Conservation (phyloP, 176 grass and related monocot genomes). For the Hyparrhenia diplandra region DNA sequence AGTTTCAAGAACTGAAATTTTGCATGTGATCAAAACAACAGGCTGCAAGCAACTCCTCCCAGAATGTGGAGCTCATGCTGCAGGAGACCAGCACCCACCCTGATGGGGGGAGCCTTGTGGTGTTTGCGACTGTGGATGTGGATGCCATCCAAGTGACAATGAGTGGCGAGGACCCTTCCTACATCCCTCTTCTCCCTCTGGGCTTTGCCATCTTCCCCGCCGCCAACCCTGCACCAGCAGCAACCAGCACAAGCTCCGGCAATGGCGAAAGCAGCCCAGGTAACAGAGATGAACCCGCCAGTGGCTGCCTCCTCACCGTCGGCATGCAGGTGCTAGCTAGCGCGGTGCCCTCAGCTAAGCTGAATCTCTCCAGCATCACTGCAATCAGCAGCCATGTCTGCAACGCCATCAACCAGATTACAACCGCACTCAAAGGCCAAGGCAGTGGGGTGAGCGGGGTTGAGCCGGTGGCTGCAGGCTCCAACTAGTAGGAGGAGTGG, state of each 20-base stretch:
- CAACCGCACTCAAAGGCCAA: conserved; percentile 51
- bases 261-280: conserved; percentile 1
- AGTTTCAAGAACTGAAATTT: not conserved
- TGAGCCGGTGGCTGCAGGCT: conserved; percentile 17
- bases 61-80: conserved; percentile 95
- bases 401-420: conserved; percentile 84
- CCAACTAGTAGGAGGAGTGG: conserved; percentile 38
- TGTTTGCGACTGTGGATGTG: conserved; percentile 78
- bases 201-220: conserved; percentile 86
- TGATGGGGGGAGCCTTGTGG: conserved; percentile 67
- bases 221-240: conserved; percentile 11
- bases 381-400: conserved; percentile 86
- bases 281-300: conserved; percentile 3
- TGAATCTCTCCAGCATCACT: conserved; percentile 79
- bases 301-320: conserved; percentile 73
- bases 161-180: conserved; percentile 88
- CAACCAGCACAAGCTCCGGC: conserved; percentile 7
- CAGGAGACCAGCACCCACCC: conserved; percentile 96
- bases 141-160: conserved; percentile 91
- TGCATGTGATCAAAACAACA: conserved; percentile 25
- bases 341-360: conserved; percentile 78
- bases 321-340: conserved; percentile 90
- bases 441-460: conserved; percentile 25
- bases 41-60: conserved; percentile 93
- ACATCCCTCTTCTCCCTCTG: conserved; percentile 80